These are phyloP conservation scores for Saitozyma sp. DNA, from an alignment of 768 basidiomycete species.

Conservation along the genomic window DNA sequence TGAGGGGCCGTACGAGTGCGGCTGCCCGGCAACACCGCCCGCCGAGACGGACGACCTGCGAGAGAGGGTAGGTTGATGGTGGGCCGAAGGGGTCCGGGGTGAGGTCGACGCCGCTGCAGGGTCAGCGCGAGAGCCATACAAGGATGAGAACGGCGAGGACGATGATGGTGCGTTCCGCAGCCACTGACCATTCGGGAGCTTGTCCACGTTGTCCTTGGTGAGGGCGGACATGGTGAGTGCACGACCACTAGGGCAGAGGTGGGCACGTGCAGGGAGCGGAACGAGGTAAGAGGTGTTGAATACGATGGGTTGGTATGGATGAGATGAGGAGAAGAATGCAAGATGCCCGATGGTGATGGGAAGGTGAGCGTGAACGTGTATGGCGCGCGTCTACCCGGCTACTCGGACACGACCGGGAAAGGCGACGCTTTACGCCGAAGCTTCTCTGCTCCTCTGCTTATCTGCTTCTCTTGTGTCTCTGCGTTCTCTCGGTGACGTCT, in stretches of 20 bases:
- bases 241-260: not conserved
- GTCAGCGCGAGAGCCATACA: too few relatives aligned
- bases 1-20: constrained; percentile 16
- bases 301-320: too few relatives aligned
- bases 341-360: too few relatives aligned
- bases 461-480: too few relatives aligned
- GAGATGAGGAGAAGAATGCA: too few relatives aligned
- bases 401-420: too few relatives aligned
- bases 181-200: constrained; percentile 15
- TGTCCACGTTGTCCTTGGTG: constrained; percentile 33
- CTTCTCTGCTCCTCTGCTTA: too few relatives aligned
- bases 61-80: constrained; percentile 36
- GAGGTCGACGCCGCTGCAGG: too few relatives aligned
- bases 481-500: too few relatives aligned
- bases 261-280: not conserved
- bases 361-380: too few relatives aligned
- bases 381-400: too few relatives aligned
- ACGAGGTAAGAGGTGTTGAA: not conserved
- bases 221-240: constrained; percentile 22
- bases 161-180: not conserved
- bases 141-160: constrained; percentile 5
- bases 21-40: constrained; percentile 8
- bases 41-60: constrained; percentile 42
- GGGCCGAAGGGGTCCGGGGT: constrained; percentile 33
- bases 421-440: too few relatives aligned